These are phyloP conservation scores for Piedraia hortae DNA, from an alignment of 2,329 filamentous ascomycete genomes.

Conservation along the genomic window DNA sequence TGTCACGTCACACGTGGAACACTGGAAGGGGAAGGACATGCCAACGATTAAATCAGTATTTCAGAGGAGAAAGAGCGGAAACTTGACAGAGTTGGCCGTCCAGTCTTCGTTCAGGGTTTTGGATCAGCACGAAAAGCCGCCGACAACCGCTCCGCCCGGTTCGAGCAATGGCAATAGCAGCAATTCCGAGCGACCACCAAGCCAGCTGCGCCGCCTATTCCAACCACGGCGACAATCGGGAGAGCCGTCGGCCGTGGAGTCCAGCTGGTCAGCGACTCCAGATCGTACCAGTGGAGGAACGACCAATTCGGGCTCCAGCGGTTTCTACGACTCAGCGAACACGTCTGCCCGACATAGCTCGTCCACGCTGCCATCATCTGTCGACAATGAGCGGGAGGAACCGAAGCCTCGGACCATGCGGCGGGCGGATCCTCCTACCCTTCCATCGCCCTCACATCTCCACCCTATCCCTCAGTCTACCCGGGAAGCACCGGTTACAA, in stretches of 20 bases:
- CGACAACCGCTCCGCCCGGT: no score
- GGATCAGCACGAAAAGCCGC: conserved; percentile 21
- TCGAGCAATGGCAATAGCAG: no score
- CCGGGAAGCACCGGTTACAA: no score
- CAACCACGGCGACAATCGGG: no score
- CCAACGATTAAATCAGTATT: conserved; percentile 29
- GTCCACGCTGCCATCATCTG: conserved; percentile 27
- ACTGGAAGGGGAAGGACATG: no score
- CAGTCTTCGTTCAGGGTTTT: conserved; percentile 25
- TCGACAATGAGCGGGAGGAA: conserved; percentile 16
- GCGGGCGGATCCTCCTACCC: no score
- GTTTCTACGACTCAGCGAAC: conserved; percentile 15
- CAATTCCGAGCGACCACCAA: conserved; percentile 2
- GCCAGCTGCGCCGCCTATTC: no score
- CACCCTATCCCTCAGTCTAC: no score
- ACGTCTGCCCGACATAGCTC: conserved; percentile 25
- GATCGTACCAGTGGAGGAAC: conserved; percentile 23
- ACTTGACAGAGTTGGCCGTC: conserved; percentile 18
- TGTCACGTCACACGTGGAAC: no score
- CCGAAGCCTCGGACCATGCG: no score
- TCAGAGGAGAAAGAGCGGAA: conserved; percentile 24
- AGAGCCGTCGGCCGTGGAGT: conserved; percentile 11
- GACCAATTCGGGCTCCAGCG: conserved; percentile 20
- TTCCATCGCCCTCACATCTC: no score
- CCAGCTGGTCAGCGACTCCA: no score